Evolutionary conservation across 768 basidiomycete genomes (phyloP), one percentile per base, ranked within the genome.

Genomic region (Serendipita indica): DNA sequence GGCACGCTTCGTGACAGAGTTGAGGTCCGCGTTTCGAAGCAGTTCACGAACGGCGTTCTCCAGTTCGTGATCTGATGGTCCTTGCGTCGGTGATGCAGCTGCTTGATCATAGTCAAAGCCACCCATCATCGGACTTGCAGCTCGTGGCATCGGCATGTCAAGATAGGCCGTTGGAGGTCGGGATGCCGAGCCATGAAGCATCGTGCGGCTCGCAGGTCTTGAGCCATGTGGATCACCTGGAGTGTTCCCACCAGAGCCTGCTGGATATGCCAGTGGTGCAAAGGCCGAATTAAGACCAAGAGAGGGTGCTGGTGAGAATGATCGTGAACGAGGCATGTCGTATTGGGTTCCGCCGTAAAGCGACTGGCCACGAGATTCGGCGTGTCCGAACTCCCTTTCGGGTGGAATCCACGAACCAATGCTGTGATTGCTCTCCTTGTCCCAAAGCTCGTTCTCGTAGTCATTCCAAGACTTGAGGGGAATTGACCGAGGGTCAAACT

Each of bases 381-480:
- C 75, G 58, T 88, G 88, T 1, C 81, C 86, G 27, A 84, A 82
- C 34, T 67, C 69, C 63, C 78, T 81, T 37, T 73, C 72, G 0
- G 86, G 88, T 33, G 90, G 89, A 7, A 85, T 83, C 87, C 89
- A 94, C 0, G 89, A 92, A 5, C 89, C 89, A 56, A 92, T 89
- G 61, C 89, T 91, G 70, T 94, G 91, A 65, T 93, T 93, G 0
- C 89, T 92, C 63, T 94, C 92, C 69, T 92, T 91, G 67, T 96
- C 92, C 92, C 92, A 97, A 10, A 96, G 80, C 69, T 94, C 92
- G 66, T 93, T 96, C 76, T 90, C 84, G 65, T 94, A 96, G 64
- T 96, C 92, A 60, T 82, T 89, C 94, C 96, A 98, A 0, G 86
- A 89, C 73, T 97, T 97, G 64, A 97, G 77, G 5, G 94, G 94